These are phyloP conservation scores for Thozetella sp. DNA, from an alignment of 495 filamentous ascomycete species.

Conservation along the genomic window DNA sequence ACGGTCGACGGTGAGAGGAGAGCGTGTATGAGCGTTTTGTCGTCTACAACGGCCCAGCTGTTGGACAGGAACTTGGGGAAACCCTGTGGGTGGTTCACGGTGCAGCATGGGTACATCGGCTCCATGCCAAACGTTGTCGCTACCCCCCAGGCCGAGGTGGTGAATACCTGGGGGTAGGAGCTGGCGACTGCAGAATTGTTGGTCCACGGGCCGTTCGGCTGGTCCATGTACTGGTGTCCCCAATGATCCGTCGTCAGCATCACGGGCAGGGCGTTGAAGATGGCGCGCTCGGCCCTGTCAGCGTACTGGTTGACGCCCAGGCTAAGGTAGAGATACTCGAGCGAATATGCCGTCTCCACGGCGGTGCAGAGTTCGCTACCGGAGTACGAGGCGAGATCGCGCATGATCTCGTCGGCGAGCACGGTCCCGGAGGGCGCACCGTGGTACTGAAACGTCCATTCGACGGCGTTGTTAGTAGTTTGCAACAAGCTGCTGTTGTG, in stretches of 20 bases:
- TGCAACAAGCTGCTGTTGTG: slow-evolving; percentile 18
- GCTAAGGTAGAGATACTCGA: slow-evolving; percentile 31
- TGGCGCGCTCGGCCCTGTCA: slow-evolving; percentile 56
- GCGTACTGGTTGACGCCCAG: slow-evolving; percentile 54
- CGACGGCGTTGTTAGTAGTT: slow-evolving; percentile 24
- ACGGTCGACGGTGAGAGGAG: slow-evolving; percentile 41
- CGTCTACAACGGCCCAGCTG: slow-evolving; percentile 22
- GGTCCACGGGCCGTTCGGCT: slow-evolving; percentile 56
- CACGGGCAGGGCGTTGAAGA: slow-evolving; percentile 63
- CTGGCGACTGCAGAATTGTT: slow-evolving; percentile 12
- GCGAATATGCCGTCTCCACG: slow-evolving; percentile 31
- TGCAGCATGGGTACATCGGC: slow-evolving; percentile 56
- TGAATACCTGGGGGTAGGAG: slow-evolving; percentile 17
- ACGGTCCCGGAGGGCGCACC: slow-evolving; percentile 27
- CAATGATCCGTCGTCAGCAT: slow-evolving; percentile 61
- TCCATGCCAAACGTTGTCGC: slow-evolving; percentile 43
- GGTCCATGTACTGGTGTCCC: slow-evolving; percentile 60
- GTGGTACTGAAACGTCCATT: slow-evolving; percentile 25
- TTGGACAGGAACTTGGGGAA: slow-evolving; percentile 57
- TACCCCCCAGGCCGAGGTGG: slow-evolving; percentile 17
- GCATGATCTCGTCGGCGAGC: slow-evolving; percentile 26
- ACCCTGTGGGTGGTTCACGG: slow-evolving; percentile 64
- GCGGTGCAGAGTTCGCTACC: slow-evolving; percentile 34
- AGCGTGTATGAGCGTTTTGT: slow-evolving; percentile 39
- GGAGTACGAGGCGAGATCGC: slow-evolving; percentile 23